Evolutionary conservation across 352 stramenopile species (phyloP).

Genomic region (Thalassiosira livingstoniorum): DNA sequence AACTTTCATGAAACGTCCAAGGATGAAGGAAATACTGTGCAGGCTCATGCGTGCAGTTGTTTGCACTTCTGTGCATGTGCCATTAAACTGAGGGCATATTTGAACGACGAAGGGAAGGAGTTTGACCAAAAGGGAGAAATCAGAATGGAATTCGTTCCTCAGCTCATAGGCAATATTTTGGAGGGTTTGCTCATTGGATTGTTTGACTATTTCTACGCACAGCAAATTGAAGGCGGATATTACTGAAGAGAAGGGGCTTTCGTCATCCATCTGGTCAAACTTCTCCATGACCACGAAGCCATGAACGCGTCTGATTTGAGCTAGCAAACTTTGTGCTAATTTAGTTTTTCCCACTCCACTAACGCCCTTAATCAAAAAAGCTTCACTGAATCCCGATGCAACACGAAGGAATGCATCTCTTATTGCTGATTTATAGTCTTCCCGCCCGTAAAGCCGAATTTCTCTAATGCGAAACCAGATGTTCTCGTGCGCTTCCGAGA

Average conservation of each 20-base stretch:
- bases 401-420: slow-evolving; percentile 42
- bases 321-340: slow-evolving; percentile 29
- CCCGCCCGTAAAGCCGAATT: slow-evolving; percentile 48
- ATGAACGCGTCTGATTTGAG: slow-evolving; percentile 22
- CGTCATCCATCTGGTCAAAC: slow-evolving; percentile 49
- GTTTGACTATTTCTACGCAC: slow-evolving; percentile 23
- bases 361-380: slow-evolving; percentile 49
- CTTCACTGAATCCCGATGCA: slow-evolving; percentile 35
- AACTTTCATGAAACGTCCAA: slow-evolving; percentile 57
- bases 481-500: background rate
- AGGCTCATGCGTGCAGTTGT: slow-evolving; percentile 36
- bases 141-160: slow-evolving; percentile 24
- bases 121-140: slow-evolving; percentile 23
- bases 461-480: slow-evolving; percentile 16
- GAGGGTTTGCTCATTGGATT: slow-evolving; percentile 21
- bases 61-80: no score
- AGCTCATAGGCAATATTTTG: slow-evolving; percentile 29
- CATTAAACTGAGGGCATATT: slow-evolving; percentile 1
- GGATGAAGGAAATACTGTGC: background rate
- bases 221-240: slow-evolving; percentile 54
- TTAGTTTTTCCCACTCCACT: slow-evolving; percentile 49
- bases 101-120: slow-evolving; percentile 34
- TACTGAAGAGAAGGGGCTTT: slow-evolving; percentile 36
- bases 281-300: slow-evolving; percentile 42
- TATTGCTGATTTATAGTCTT: slow-evolving; percentile 28